A percentile compares a stretch with the other conserved stretches of the same genome.
Conservation (phyloP, 2,329 filamentous ascomycete species). For the Pseudonectria foliicola region DNA sequence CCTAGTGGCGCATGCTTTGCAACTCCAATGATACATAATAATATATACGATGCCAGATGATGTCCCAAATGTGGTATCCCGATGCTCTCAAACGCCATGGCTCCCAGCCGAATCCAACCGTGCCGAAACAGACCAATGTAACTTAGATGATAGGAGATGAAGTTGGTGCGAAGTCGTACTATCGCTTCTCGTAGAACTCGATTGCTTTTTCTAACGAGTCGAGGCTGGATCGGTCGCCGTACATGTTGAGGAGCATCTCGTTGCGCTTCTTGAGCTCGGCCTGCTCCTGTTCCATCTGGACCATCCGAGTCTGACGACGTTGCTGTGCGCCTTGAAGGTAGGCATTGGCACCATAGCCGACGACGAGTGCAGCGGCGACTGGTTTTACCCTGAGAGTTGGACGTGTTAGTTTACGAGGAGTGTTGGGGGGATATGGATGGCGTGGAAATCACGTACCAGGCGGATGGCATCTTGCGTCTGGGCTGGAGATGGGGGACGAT, state of each 20-base stretch:
- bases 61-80: background rate
- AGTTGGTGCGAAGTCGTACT: constrained; percentile 5
- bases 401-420: background rate
- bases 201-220: constrained; percentile 42
- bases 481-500: constrained; percentile 22
- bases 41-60: background rate
- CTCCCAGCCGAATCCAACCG: no score
- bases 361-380: constrained; percentile 23
- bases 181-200: constrained; percentile 36
- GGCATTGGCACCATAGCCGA: constrained; percentile 29
- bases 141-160: no score
- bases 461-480: constrained; percentile 17
- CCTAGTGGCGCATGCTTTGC: no score
- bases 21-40: no score
- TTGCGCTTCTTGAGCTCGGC: constrained; percentile 27
- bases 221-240: constrained; percentile 42
- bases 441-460: constrained; percentile 12
- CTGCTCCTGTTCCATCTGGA: no score
- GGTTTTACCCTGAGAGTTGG: constrained; percentile 23
- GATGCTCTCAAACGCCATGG: no score
- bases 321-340: constrained; percentile 23
- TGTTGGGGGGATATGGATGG: background rate
- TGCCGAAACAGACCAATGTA: no score
- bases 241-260: constrained; percentile 40
- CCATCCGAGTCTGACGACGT: constrained; percentile 21